These are phyloP conservation scores for Sistotremastrum suecicum DNA, from an alignment of 768 basidiomycete genomes.

Conservation along the genomic window DNA sequence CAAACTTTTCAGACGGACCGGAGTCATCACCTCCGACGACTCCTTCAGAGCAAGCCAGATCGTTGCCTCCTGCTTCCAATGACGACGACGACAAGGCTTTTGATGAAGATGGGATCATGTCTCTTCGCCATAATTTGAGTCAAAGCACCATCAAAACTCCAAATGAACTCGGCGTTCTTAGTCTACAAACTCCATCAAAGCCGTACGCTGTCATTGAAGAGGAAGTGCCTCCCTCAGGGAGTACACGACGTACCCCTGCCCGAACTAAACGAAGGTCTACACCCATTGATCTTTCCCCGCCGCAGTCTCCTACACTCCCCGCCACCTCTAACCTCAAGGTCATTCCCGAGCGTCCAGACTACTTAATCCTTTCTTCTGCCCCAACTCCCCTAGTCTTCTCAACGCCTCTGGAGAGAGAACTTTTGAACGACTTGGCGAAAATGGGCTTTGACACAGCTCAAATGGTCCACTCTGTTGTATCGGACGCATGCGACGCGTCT, in stretches of 20 bases:
- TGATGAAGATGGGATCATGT: slow-evolving; percentile 6
- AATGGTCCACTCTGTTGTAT: slow-evolving; percentile 85
- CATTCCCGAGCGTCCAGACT: slow-evolving; percentile 34
- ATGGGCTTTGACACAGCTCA: slow-evolving; percentile 91
- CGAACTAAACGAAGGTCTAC: slow-evolving; percentile 93
- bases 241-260: slow-evolving; percentile 76
- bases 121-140: slow-evolving; percentile 2
- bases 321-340: slow-evolving; percentile 16
- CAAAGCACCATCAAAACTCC: slow-evolving; percentile 3
- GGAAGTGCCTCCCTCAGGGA: slow-evolving; percentile 32
- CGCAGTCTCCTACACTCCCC: slow-evolving; percentile 33
- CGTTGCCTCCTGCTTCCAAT: too few relatives aligned
- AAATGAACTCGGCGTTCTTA: neutral
- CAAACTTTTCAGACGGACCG: slow-evolving; percentile 4
- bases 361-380: slow-evolving; percentile 45
- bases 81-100: slow-evolving; percentile 11
- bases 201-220: slow-evolving; percentile 15
- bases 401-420: slow-evolving; percentile 62
- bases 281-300: slow-evolving; percentile 70
- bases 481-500: slow-evolving; percentile 83
- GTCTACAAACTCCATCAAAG: slow-evolving; percentile 8
- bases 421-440: slow-evolving; percentile 58
- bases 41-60: slow-evolving; percentile 1
- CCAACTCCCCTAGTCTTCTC: slow-evolving; percentile 79
- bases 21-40: slow-evolving; percentile 14